A percentile compares a stretch with the other conserved stretches of the same genome.
phyloP scores from a whole-genome alignment of 2,329 filamentous ascomycete species.

The Periconia macrospinosa region DNA sequence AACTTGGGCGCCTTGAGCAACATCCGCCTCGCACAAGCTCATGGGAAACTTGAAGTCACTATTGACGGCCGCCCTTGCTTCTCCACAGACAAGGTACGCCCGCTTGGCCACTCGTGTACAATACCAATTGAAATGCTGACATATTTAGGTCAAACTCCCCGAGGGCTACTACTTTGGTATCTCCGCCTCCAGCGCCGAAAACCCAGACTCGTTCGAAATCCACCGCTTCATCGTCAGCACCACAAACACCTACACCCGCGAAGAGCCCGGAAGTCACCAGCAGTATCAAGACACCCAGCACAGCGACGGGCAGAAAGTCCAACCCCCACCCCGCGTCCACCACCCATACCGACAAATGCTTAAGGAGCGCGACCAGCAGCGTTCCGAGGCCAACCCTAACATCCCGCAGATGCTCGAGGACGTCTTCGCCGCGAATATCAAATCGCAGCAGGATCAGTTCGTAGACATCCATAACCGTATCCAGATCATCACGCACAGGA shows the following conservation, averaged over 20 bases:
- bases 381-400: conserved; percentile 18
- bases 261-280: conserved; percentile 34
- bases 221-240: conserved; percentile 80
- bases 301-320: conserved; percentile 21
- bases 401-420: conserved; percentile 46
- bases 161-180: conserved; percentile 82
- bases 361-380: conserved; percentile 25
- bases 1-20: conserved; percentile 85
- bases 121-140: conserved; percentile 5
- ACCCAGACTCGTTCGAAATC: conserved; percentile 90
- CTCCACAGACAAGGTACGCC: conserved; percentile 65
- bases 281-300: conserved; percentile 34
- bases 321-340: conserved; percentile 16
- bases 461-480: conserved; percentile 83
- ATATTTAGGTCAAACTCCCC: conserved; percentile 68
- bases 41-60: conserved; percentile 70
- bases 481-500: conserved; percentile 70
- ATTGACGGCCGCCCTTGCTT: conserved; percentile 84
- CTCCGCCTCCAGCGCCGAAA: conserved; percentile 85
- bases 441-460: conserved; percentile 65
- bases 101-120: neutral
- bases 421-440: conserved; percentile 49
- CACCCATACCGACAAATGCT: conserved; percentile 19
- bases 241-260: conserved; percentile 39
- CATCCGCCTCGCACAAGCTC: conserved; percentile 71